A percentile compares a stretch with the other conserved stretches of the same genome.
phyloP scores from a whole-genome alignment of 2,329 filamentous ascomycete species.

The Knoxdaviesia capensis region DNA sequence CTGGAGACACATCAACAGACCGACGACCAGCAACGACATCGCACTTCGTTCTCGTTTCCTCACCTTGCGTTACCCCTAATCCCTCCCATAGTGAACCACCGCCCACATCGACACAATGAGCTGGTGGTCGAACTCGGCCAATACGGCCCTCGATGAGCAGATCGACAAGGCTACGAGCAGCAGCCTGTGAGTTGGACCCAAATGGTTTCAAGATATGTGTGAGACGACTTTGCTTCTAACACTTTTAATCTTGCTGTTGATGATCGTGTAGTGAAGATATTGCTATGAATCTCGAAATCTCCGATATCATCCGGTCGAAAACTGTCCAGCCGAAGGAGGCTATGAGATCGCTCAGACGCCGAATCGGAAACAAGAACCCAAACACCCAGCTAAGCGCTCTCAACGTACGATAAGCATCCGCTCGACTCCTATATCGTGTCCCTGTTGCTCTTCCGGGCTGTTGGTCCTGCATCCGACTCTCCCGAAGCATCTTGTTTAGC shows the following conservation, averaged over 20 bases:
- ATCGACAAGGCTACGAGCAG: conserved; percentile 88
- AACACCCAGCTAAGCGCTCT: conserved; percentile 92
- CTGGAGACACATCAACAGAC: too few relatives aligned
- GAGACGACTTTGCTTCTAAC: conserved; percentile 7
- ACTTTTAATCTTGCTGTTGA: background rate
- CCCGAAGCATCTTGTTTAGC: too few relatives aligned
- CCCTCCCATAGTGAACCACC: too few relatives aligned
- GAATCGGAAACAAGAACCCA: conserved; percentile 93
- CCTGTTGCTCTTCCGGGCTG: background rate
- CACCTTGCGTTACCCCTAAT: too few relatives aligned
- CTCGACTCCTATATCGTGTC: background rate
- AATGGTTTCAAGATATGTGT: background rate
- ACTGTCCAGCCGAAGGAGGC: conserved; percentile 94
- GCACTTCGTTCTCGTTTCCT: too few relatives aligned
- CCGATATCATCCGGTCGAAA: conserved; percentile 91
- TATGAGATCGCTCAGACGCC: conserved; percentile 85
- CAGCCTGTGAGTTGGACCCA: conserved; percentile 47
- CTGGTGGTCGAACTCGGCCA: conserved; percentile 86
- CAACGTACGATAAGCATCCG: conserved; percentile 35
- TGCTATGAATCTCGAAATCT: conserved; percentile 91
- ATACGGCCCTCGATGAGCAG: conserved; percentile 87
- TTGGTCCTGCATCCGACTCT: too few relatives aligned
- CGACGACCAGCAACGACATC: too few relatives aligned
- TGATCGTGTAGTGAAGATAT: conserved; percentile 59
- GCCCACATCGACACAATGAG: conserved; percentile 46